Evolutionary conservation across 768 basidiomycete genomes (phyloP), one percentile per base, ranked within the genome.

Genomic region (Mycena rosella): DNA sequence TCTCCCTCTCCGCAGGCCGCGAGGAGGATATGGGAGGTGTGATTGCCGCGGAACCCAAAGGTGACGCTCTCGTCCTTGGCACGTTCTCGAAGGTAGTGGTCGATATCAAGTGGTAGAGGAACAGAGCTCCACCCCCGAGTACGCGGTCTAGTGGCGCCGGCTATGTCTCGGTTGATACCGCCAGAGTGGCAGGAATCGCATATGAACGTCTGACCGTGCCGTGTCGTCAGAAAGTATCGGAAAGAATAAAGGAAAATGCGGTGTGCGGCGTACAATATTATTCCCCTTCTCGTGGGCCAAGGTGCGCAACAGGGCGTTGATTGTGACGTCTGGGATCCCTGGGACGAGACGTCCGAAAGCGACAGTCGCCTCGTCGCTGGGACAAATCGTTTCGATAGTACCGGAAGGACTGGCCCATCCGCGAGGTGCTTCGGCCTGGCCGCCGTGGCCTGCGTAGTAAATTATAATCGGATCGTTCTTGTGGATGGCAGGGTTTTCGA

Each of bases 301-400:
- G 26, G 40, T 52, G 8, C 26, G 30, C 18, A 66, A 32, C 13
- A 66, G 56, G 4, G 65, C 65, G 29, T 48, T 60, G 36, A 66
- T 44, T n/a, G 65, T 66, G 20, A 49, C 14, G 52, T 66, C 65
- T 15, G 65, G 65, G 32, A 66, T 66, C 15, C 63, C 45, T 8
- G 42, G 53, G 40, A 64, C 55, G 44, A n/a, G 42, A 5, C 10
- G 20, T 4, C n/a, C 42, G 42, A 5, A 18, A 6, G 17, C 4
- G 6, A 3, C 42, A 6, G n/a, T 44, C 42, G 42, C 5, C 5
- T 20, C 20, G 42, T 44, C 42, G 42, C 42, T 44, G 17, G 42
- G 42, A 44, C 42, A 44, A n/a, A 44, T 44, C 2, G 42, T 44
- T 44, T 44, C 42, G 13, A 44, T 20, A 10, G 18, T 20, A 10